Conservation (phyloP, 2,329 filamentous ascomycete species). For the Aspergillus awamori region DNA sequence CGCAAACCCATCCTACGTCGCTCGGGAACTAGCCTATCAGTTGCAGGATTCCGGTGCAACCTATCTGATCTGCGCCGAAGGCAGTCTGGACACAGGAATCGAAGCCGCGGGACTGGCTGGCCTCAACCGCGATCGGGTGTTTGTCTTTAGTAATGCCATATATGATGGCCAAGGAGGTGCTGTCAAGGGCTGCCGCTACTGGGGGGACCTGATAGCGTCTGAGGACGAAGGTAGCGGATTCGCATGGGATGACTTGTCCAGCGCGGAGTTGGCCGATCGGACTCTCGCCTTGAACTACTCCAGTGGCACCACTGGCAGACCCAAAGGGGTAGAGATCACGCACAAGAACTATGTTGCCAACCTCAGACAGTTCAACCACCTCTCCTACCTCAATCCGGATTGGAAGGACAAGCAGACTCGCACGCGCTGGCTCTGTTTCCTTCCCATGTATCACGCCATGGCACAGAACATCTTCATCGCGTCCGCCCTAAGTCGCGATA, state of each 20-base stretch:
- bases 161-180: slow-evolving; percentile 47
- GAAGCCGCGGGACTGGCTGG: slow-evolving; percentile 65
- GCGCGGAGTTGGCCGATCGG: slow-evolving; percentile 45
- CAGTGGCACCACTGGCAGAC: slow-evolving; percentile 72
- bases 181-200: slow-evolving; percentile 57
- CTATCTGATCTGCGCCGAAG: slow-evolving; percentile 64
- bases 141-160: slow-evolving; percentile 64
- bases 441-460: slow-evolving; percentile 77
- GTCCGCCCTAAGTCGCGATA: slow-evolving; percentile 51
- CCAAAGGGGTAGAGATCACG: slow-evolving; percentile 82
- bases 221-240: slow-evolving; percentile 59
- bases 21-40: slow-evolving; percentile 74
- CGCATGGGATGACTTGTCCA: slow-evolving; percentile 57
- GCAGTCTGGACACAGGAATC: slow-evolving; percentile 63
- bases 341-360: slow-evolving; percentile 78
- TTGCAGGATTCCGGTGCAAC: slow-evolving; percentile 69
- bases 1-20: slow-evolving; percentile 70
- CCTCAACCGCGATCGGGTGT: slow-evolving; percentile 60
- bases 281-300: slow-evolving; percentile 74
- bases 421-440: slow-evolving; percentile 62
- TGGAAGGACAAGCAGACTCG: slow-evolving; percentile 49
- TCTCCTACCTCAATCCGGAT: slow-evolving; percentile 52
- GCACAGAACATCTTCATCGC: slow-evolving; percentile 72
- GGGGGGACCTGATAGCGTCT: slow-evolving; percentile 63
- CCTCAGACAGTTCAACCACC: slow-evolving; percentile 60